A percentile compares a stretch with the other conserved stretches of the same genome.
Conservation (phyloP, 1,284 basidiomycete genomes). For the Cutaneotrichosporon arboriforme region DNA sequence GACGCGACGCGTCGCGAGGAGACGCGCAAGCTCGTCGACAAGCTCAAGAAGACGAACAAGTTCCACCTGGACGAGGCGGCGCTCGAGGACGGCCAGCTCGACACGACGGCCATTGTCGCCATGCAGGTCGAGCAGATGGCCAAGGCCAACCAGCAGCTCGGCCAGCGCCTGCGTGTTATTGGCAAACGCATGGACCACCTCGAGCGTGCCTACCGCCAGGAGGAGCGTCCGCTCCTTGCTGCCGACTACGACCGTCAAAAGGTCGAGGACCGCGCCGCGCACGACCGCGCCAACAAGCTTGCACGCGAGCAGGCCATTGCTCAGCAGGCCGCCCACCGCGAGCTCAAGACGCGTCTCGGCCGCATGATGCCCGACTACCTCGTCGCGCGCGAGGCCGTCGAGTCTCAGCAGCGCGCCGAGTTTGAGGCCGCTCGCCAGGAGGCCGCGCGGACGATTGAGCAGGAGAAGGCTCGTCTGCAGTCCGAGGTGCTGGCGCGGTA, state of each 20-base stretch:
- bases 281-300: slow-evolving; percentile 61
- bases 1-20: slow-evolving; percentile 78
- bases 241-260: slow-evolving; percentile 88
- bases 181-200: slow-evolving; percentile 90
- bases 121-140: slow-evolving; percentile 92
- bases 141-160: slow-evolving; percentile 90
- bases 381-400: slow-evolving; percentile 57
- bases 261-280: slow-evolving; percentile 63
- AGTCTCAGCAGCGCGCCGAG: slow-evolving; percentile 64
- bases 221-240: slow-evolving; percentile 78
- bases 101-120: slow-evolving; percentile 81
- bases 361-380: slow-evolving; percentile 73
- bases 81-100: slow-evolving; percentile 73
- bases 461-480: slow-evolving; percentile 77
- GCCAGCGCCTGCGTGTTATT: slow-evolving; percentile 75
- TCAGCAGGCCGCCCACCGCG: slow-evolving; percentile 65
- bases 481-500: slow-evolving; percentile 52
- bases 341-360: slow-evolving; percentile 69
- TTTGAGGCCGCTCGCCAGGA: slow-evolving; percentile 60
- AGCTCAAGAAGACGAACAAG: slow-evolving; percentile 74
- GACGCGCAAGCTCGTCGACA: slow-evolving; percentile 83
- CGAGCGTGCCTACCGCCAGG: slow-evolving; percentile 92
- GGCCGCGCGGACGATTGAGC: slow-evolving; percentile 68
- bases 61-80: slow-evolving; percentile 79
- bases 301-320: slow-evolving; percentile 59